Conservation (phyloP, 257 asterid genomes). For the Ilex asprella region DNA sequence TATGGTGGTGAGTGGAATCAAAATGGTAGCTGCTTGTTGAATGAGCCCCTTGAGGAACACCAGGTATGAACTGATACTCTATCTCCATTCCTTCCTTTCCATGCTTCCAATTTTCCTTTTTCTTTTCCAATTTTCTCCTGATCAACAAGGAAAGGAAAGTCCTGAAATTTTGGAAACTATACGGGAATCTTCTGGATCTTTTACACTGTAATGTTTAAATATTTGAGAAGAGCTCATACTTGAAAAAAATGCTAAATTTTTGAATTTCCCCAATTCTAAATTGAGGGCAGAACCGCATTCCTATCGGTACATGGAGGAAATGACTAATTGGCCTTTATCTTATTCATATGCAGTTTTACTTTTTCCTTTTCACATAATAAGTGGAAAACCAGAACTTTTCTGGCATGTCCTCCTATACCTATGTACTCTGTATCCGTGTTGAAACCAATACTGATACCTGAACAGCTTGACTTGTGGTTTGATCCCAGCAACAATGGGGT, state of each 20-base stretch:
- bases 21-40: constrained; percentile 84
- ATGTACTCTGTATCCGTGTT: too few species aligned
- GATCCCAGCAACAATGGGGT: constrained; percentile 74
- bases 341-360: too few species aligned
- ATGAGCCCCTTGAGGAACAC: constrained; percentile 59
- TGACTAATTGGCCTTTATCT: too few species aligned
- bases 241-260: too few species aligned
- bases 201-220: background rate
- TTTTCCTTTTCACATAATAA: too few species aligned
- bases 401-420: too few species aligned
- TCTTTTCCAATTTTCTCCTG: background rate
- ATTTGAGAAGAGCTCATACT: background rate
- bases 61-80: constrained; percentile 38
- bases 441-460: constrained; percentile 20
- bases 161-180: background rate
- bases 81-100: background rate
- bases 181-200: background rate
- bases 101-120: constrained; percentile 1
- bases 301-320: too few species aligned
- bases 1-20: constrained; percentile 97
- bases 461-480: constrained; percentile 87
- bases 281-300: too few species aligned
- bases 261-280: too few species aligned
- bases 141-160: background rate
- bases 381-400: too few species aligned